phyloP scores from a whole-genome alignment of 2,329 filamentous ascomycete species.

The Sarocladium kiliense region DNA sequence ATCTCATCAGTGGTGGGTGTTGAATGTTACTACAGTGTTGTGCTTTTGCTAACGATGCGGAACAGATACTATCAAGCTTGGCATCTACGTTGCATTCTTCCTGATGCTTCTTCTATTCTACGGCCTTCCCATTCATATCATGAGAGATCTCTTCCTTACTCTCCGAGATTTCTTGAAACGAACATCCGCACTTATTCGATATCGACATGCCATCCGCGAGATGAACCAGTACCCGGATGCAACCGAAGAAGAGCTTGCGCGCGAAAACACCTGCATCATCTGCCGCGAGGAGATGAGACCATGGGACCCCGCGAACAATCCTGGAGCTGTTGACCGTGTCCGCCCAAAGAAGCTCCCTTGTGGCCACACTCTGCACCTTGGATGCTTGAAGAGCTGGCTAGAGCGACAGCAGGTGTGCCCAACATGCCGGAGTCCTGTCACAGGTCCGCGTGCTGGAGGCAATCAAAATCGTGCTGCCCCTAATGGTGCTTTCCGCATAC shows the following conservation, averaged over 20 bases:
- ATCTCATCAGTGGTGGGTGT: conserved; percentile 69
- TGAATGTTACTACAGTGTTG: background rate
- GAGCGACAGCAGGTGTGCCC: conserved; percentile 97
- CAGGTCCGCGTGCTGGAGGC: conserved; percentile 19
- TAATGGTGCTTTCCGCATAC: conserved; percentile 26
- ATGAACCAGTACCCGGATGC: conserved; percentile 96
- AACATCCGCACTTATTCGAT: conserved; percentile 81
- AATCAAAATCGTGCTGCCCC: conserved; percentile 14
- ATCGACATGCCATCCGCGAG: conserved; percentile 84
- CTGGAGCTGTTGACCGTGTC: conserved; percentile 72
- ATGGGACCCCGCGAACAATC: conserved; percentile 56
- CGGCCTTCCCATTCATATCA: conserved; percentile 91
- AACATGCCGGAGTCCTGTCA: conserved; percentile 80
- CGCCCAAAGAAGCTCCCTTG: conserved; percentile 95
- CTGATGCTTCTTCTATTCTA: conserved; percentile 90
- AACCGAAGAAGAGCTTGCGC: conserved; percentile 73
- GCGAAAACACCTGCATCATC: conserved; percentile 95
- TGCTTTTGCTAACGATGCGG: background rate
- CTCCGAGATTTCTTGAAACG: conserved; percentile 86
- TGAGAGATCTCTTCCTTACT: conserved; percentile 92
- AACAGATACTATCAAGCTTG: conserved; percentile 81
- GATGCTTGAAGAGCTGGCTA: conserved; percentile 93
- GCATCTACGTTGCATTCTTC: conserved; percentile 89
- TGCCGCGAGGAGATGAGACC: conserved; percentile 93
- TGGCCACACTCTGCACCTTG: conserved; percentile 90